Base-by-base conservation (phyloP, 2,329 filamentous ascomycete species). In the Botrytis galanthina region DNA sequence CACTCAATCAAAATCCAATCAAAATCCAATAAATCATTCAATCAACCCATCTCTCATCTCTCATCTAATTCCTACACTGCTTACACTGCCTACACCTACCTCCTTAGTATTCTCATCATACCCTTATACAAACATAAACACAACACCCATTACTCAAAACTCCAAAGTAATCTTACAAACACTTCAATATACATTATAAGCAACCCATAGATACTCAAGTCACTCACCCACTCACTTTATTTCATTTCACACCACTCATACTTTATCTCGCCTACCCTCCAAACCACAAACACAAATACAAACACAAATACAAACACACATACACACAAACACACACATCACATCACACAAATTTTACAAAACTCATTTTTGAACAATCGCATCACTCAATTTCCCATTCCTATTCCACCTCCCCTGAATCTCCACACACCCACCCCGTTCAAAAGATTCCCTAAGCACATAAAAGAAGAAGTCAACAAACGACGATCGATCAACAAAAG, bases 401-500 rank as follows among this genome's bases (percentile, higher is more conserved):
- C 32, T 37, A 60, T 26, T 60, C 42, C 20, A 66, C 32, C 62
- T 20, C 62, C 29, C 29, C 10, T 64, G 73, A 59, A 76, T 77
- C 73, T 73, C 77, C 77, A 76, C 75, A 77, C 78, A 76, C 74
- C 73, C 75, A 74, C 29, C 9, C 32, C 32, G 29, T 57, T 29
- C 51, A 57, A 37, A 35, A 60, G 2, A 20, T 14, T 29, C n/a
- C 51, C 51, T 32, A 60, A 60, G 32, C 57, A 20, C 32, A 60
- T 35, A 26, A 60, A 60, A 60, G 44, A 57, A 60, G 18, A 35
- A 60, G 32, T 57, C n/a, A 12, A 60, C 57, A 26, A 37, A 60
- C 57, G 10, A 60, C 20, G 32, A 26, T 60, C 32, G 32, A 26
- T 60, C 20, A 37, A 60, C 57, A 35, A 60, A 29, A 35, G 20